A percentile compares a stretch with the other conserved stretches of the same genome.
Conservation (phyloP, 495 filamentous ascomycete genomes). For the Podospora pseudoanserina region DNA sequence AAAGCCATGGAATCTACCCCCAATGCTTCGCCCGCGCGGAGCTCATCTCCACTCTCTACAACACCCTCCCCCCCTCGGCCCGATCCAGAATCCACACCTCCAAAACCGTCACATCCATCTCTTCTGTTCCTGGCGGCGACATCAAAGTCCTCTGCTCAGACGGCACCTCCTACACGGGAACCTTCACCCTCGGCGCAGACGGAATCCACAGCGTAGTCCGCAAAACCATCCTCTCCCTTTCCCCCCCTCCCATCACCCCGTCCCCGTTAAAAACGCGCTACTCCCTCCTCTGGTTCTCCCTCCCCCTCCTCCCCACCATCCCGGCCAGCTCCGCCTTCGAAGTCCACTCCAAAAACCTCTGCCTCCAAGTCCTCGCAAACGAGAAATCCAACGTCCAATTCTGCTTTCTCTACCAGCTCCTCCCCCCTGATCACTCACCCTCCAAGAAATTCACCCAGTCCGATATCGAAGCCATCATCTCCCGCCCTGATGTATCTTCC, state of each 20-base stretch:
- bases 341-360: background rate
- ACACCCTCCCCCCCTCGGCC: constrained; percentile 23
- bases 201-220: constrained; percentile 45
- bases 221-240: constrained; percentile 18
- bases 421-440: background rate
- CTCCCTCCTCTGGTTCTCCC: constrained; percentile 3
- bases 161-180: constrained; percentile 37
- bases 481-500: background rate
- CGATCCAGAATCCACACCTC: constrained; percentile 28
- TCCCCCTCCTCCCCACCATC: background rate
- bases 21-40: constrained; percentile 29
- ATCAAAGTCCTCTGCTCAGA: constrained; percentile 34
- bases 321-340: background rate
- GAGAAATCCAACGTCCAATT: background rate
- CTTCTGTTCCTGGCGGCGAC: background rate
- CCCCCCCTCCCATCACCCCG: background rate
- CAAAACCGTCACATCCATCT: constrained; percentile 31
- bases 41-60: constrained; percentile 33
- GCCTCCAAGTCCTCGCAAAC: background rate
- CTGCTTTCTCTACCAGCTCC: background rate
- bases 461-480: constrained; percentile 1
- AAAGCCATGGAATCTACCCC: constrained; percentile 32
- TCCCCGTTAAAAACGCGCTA: background rate
- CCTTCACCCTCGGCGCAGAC: constrained; percentile 50
- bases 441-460: background rate